A percentile compares a stretch with the other conserved stretches of the same genome.
These are phyloP conservation scores for Skeletonema marinoi DNA, from an alignment of 108 stramenopile genomes.

Conservation along the genomic window DNA sequence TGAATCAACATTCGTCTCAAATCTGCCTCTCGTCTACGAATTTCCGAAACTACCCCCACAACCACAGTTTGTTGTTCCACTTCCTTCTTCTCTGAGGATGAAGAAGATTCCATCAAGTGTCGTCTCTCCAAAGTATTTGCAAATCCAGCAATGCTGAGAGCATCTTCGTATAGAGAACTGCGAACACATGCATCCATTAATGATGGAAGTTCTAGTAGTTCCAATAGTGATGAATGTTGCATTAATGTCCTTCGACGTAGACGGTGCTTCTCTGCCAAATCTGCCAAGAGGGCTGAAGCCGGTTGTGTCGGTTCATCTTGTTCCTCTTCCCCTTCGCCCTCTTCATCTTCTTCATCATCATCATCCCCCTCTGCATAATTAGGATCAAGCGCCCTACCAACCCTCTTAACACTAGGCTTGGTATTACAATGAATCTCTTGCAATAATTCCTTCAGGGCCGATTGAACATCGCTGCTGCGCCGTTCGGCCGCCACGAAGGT, in stretches of 20 bases:
- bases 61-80: conserved; percentile 61
- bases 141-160: conserved; percentile 82
- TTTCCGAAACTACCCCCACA: conserved; percentile 72
- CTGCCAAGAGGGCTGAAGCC: conserved; percentile 52
- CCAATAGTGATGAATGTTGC: conserved; percentile 84
- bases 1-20: conserved; percentile 73
- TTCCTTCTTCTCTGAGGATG: neutral
- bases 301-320: conserved; percentile 19
- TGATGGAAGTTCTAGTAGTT: conserved; percentile 82
- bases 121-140: conserved; percentile 86
- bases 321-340: conserved; percentile 54
- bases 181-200: conserved; percentile 90
- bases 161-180: conserved; percentile 84
- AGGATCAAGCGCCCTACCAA: conserved; percentile 63
- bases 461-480: conserved; percentile 63
- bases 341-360: conserved; percentile 54
- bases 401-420: conserved; percentile 51
- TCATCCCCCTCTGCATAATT: conserved; percentile 55
- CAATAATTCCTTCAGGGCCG: conserved; percentile 61
- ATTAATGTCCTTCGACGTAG: conserved; percentile 79
- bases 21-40: conserved; percentile 80
- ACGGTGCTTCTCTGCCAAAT: conserved; percentile 79
- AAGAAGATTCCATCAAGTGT: conserved; percentile 41
- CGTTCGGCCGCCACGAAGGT: conserved; percentile 87
- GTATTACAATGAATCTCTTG: conserved; percentile 32